phyloP scores from a whole-genome alignment of 805 yeast genomes.

The Candida silvicultrix region DNA sequence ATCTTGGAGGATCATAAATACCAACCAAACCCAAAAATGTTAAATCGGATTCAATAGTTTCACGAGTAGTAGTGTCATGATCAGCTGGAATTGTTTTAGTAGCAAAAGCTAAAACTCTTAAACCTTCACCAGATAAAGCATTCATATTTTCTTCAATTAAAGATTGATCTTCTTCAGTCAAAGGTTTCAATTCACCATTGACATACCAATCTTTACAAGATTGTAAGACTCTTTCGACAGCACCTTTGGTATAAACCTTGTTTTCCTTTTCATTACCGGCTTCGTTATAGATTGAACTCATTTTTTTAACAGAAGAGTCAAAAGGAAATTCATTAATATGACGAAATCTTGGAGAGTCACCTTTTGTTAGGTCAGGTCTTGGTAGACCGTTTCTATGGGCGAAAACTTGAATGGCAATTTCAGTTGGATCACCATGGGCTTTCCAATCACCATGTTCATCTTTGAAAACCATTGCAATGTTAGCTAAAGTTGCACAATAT shows the following conservation, averaged over 20 bases:
- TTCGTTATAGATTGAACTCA: slow-evolving; percentile 53
- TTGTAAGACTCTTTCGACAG: slow-evolving; percentile 61
- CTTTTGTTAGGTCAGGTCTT: slow-evolving; percentile 38
- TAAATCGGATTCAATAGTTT: slow-evolving; percentile 43
- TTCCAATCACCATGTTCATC: slow-evolving; percentile 50
- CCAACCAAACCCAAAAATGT: slow-evolving; percentile 66
- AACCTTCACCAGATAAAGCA: slow-evolving; percentile 55
- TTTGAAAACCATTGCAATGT: slow-evolving; percentile 61
- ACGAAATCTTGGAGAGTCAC: slow-evolving; percentile 16
- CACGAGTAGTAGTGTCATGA: slow-evolving; percentile 30
- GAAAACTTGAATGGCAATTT: slow-evolving; percentile 80
- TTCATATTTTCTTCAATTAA: slow-evolving; percentile 50
- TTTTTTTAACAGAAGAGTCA: slow-evolving; percentile 67
- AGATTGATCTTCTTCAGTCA: slow-evolving; percentile 35
- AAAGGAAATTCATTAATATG: slow-evolving; percentile 66
- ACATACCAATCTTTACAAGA: slow-evolving; percentile 50
- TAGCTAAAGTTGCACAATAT: slow-evolving; percentile 67
- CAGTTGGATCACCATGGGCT: slow-evolving; percentile 87
- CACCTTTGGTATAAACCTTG: slow-evolving; percentile 59
- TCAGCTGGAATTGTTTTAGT: slow-evolving; percentile 28
- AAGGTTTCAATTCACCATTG: slow-evolving; percentile 23
- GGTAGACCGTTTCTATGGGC: slow-evolving; percentile 49
- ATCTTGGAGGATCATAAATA: slow-evolving; percentile 75
- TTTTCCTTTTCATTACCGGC: slow-evolving; percentile 22
- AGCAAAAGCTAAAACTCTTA: slow-evolving; percentile 72